Evolutionary conservation across 2,329 filamentous ascomycete genomes (phyloP).

Genomic region (Claviceps quebecensis): DNA sequence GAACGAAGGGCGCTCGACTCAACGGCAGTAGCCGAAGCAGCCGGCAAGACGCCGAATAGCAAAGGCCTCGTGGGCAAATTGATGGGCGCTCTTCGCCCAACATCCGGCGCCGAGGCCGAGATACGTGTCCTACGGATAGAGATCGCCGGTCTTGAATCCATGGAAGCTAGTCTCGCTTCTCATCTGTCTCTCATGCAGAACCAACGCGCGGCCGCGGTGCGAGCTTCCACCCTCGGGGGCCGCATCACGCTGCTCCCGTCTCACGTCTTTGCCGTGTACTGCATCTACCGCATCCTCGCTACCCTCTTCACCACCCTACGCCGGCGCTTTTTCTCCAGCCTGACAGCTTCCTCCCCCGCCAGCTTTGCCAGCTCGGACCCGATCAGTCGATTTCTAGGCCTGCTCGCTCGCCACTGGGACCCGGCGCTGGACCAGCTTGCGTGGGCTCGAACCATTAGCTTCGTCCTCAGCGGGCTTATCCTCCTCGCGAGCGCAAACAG

Average conservation of each 20-base stretch:
- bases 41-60: constrained; percentile 8
- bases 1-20: constrained; percentile 39
- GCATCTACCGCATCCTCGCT: constrained; percentile 66
- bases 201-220: constrained; percentile 48
- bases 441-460: constrained; percentile 76
- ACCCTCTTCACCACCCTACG: constrained; percentile 55
- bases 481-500: constrained; percentile 69
- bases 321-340: constrained; percentile 26
- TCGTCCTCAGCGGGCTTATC: constrained; percentile 70
- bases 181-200: constrained; percentile 50
- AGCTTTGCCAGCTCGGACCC: constrained; percentile 60
- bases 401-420: constrained; percentile 73
- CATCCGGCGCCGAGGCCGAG: constrained; percentile 44
- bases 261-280: constrained; percentile 66
- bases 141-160: constrained; percentile 65
- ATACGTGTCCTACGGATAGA: constrained; percentile 55
- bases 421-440: constrained; percentile 67
- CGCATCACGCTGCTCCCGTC: constrained; percentile 47
- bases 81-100: constrained; percentile 55
- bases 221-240: constrained; percentile 53
- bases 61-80: constrained; percentile 58
- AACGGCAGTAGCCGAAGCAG: constrained; percentile 28
- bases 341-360: constrained; percentile 21
- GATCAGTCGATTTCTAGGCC: constrained; percentile 67
- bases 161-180: constrained; percentile 57